Conservation (phyloP, 192 early-diverging fungal genomes). For the Linnemannia elongata region DNA sequence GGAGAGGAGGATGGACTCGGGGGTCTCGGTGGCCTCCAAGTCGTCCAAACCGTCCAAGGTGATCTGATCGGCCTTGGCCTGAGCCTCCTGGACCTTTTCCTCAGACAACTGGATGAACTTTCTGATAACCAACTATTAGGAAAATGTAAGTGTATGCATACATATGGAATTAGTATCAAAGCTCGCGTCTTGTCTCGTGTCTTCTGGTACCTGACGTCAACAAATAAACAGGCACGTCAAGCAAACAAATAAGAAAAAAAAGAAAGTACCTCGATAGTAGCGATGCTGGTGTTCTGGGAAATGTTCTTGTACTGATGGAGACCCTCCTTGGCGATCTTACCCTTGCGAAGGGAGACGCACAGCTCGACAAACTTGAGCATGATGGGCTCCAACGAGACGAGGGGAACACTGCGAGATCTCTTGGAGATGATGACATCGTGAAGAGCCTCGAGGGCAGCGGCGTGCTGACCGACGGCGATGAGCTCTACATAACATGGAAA, state of each 20-base stretch:
- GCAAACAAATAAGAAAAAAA: background rate
- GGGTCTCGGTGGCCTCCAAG: slow-evolving; percentile 96
- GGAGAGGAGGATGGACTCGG: slow-evolving; percentile 96
- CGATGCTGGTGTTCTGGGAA: slow-evolving; percentile 93
- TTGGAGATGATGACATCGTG: slow-evolving; percentile 94
- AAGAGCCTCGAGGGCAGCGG: slow-evolving; percentile 86
- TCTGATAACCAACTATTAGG: slow-evolving; percentile 80
- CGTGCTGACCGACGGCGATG: slow-evolving; percentile 87
- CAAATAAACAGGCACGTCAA: background rate
- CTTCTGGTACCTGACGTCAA: background rate
- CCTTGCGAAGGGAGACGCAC: slow-evolving; percentile 87
- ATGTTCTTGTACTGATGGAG: slow-evolving; percentile 99
- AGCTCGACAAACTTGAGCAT: slow-evolving; percentile 94
- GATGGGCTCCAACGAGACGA: slow-evolving; percentile 90
- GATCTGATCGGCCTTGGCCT: slow-evolving; percentile 92
- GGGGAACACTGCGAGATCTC: slow-evolving; percentile 85
- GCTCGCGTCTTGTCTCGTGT: slow-evolving; percentile 3
- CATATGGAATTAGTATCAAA: background rate
- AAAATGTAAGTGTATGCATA: background rate
- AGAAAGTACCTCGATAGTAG: slow-evolving; percentile 82
- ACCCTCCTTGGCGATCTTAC: slow-evolving; percentile 95
- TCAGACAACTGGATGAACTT: slow-evolving; percentile 90
- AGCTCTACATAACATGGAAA: slow-evolving; percentile 65
- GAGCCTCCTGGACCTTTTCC: slow-evolving; percentile 89
- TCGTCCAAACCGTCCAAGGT: slow-evolving; percentile 90